A percentile compares a stretch with the other conserved stretches of the same genome.
Conservation (phyloP, 1,284 basidiomycete species). For the Vanrija pseudolonga region DNA sequence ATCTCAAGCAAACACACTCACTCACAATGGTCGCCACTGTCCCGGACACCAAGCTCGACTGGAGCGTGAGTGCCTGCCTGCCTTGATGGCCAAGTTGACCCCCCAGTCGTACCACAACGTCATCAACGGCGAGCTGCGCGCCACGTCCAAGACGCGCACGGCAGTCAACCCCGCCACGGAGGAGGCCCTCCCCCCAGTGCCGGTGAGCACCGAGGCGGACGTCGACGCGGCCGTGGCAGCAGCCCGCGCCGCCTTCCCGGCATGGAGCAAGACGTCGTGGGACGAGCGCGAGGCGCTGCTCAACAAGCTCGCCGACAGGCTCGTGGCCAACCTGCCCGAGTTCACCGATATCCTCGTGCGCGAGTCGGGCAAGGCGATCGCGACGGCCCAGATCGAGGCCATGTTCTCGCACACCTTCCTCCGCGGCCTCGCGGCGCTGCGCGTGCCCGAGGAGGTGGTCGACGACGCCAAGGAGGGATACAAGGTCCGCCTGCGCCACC, state of each 20-base stretch:
- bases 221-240: conserved; percentile 74
- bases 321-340: conserved; percentile 35
- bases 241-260: conserved; percentile 70
- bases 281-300: conserved; percentile 29
- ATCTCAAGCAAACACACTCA: no score
- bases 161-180: conserved; percentile 84
- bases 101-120: conserved; percentile 70
- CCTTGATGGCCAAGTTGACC: conserved; percentile 54
- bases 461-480: conserved; percentile 66
- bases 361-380: conserved; percentile 86
- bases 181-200: conserved; percentile 71
- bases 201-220: conserved; percentile 79
- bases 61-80: background rate
- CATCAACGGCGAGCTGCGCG: conserved; percentile 75
- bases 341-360: conserved; percentile 40
- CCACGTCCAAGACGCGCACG: conserved; percentile 63
- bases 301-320: conserved; percentile 26
- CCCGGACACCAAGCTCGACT: background rate
- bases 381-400: conserved; percentile 75
- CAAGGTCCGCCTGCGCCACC: conserved; percentile 67
- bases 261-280: conserved; percentile 71
- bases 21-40: no score
- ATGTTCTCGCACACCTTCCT: conserved; percentile 74
- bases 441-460: conserved; percentile 66
- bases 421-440: conserved; percentile 82